These are phyloP conservation scores for Artemisia annua DNA, from an alignment of 129 eudicot genomes.

Conservation along the genomic window DNA sequence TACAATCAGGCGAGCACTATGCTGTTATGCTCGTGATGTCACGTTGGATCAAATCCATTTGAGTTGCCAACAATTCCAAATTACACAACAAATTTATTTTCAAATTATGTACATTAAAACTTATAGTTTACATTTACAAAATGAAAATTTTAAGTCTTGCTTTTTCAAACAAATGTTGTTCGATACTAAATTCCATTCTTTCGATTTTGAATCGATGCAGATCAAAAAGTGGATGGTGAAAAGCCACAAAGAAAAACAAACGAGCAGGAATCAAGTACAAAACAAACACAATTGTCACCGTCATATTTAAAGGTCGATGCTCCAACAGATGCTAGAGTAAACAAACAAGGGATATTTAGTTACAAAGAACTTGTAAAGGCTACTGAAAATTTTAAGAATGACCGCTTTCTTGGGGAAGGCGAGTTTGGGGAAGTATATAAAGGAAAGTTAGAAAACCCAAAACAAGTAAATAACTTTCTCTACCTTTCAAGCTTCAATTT, in stretches of 20 bases:
- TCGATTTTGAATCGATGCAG: constrained; percentile 18
- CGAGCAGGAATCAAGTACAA: constrained; percentile 7
- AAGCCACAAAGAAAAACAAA: constrained; percentile 23
- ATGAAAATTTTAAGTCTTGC: background rate
- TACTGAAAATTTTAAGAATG: constrained; percentile 55
- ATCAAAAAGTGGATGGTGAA: constrained; percentile 12
- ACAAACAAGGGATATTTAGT: constrained; percentile 27
- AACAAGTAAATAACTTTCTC: constrained; percentile 41
- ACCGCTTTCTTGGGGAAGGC: constrained; percentile 62
- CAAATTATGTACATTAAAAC: background rate
- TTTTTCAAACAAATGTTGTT: background rate
- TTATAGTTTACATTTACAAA: background rate
- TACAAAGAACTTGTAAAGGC: constrained; percentile 65
- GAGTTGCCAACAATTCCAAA: no score
- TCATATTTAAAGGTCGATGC: constrained; percentile 3
- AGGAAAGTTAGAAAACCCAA: constrained; percentile 43
- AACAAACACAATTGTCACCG: constrained; percentile 8
- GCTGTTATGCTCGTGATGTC: no score
- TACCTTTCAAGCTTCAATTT: background rate
- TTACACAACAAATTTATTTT: no score
- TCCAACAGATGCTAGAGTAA: background rate
- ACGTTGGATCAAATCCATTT: no score
- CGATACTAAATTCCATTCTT: background rate
- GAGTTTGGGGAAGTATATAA: constrained; percentile 68
- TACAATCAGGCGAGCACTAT: no score